Evolutionary conservation across 768 basidiomycete genomes (phyloP).

Genomic region (Cantharellus cinnabarinus): DNA sequence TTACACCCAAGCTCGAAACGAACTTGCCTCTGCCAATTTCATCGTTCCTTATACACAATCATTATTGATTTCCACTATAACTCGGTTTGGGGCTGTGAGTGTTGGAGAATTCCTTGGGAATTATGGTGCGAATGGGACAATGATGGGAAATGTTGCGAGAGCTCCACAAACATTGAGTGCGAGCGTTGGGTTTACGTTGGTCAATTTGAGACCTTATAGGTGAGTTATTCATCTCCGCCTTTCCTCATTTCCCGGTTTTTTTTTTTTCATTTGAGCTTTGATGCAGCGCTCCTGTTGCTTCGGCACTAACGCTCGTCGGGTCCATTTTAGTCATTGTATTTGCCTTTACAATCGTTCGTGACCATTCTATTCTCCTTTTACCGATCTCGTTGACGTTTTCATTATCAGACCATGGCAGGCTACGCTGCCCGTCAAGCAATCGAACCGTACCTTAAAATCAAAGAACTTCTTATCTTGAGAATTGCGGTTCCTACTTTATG

Average conservation of each 20-base stretch:
- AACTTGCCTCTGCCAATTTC: constrained; percentile 22
- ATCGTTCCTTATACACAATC: constrained; percentile 19
- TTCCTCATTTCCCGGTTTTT: not conserved
- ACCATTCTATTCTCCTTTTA: not conserved
- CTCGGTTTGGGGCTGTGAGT: not conserved
- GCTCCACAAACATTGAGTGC: constrained; percentile 23
- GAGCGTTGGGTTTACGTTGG: constrained; percentile 16
- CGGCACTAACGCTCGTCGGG: constrained; percentile 26
- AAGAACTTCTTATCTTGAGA: constrained; percentile 19
- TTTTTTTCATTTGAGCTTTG: constrained; percentile 13
- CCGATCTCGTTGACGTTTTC: not conserved
- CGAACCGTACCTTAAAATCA: constrained; percentile 20
- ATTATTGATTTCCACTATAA: constrained; percentile 11
- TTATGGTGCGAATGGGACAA: constrained; percentile 19
- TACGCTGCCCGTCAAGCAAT: constrained; percentile 16
- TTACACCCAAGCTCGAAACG: constrained; percentile 21
- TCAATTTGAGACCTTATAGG: constrained; percentile 21
- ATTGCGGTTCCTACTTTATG: constrained; percentile 17
- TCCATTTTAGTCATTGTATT: constrained; percentile 17
- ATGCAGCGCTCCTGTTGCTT: constrained; percentile 16
- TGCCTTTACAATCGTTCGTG: constrained; percentile 5
- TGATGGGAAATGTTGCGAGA: constrained; percentile 18
- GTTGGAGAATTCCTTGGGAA: constrained; percentile 8
- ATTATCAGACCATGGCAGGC: constrained; percentile 14
- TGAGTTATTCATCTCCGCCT: not conserved